These are phyloP conservation scores for Ogataea kodamae DNA, from an alignment of 805 yeast species.

Conservation along the genomic window DNA sequence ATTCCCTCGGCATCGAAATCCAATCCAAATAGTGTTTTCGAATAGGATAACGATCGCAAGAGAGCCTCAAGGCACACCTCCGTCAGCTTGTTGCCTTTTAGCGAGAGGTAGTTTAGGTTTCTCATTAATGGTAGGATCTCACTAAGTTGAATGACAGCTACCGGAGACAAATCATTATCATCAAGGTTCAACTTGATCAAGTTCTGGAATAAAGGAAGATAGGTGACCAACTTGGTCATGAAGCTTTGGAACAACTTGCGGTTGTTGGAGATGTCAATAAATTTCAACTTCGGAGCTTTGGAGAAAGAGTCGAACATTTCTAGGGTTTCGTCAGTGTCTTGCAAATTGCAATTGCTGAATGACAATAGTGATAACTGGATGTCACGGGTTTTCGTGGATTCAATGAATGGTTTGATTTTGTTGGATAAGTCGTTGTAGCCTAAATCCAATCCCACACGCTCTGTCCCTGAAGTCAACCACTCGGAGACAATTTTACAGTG, in stretches of 20 bases:
- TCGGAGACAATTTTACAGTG: conserved; percentile 54
- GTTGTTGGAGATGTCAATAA: conserved; percentile 73
- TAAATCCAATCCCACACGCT: conserved; percentile 69
- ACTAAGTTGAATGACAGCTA: conserved; percentile 56
- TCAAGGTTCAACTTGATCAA: conserved; percentile 71
- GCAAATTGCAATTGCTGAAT: conserved; percentile 58
- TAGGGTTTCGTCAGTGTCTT: conserved; percentile 49
- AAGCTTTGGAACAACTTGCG: conserved; percentile 63
- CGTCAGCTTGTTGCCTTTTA: conserved; percentile 61
- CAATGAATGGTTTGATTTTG: conserved; percentile 37
- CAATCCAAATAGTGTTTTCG: conserved; percentile 60
- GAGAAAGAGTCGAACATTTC: conserved; percentile 48
- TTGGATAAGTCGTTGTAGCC: conserved; percentile 72
- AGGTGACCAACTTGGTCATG: conserved; percentile 52
- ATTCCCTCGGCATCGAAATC: conserved; percentile 64
- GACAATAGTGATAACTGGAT: conserved; percentile 48
- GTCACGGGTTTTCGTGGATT: conserved; percentile 23
- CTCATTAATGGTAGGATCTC: conserved; percentile 69
- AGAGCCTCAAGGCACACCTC: conserved; percentile 61
- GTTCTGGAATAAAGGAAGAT: conserved; percentile 64
- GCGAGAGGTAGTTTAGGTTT: conserved; percentile 62
- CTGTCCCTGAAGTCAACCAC: conserved; percentile 50
- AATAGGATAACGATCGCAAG: conserved; percentile 63
- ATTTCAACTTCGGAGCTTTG: conserved; percentile 55
- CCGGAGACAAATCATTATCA: conserved; percentile 54